Evolutionary conservation across 768 basidiomycete species (phyloP).

Genomic region (Agrocybe chaxingu): DNA sequence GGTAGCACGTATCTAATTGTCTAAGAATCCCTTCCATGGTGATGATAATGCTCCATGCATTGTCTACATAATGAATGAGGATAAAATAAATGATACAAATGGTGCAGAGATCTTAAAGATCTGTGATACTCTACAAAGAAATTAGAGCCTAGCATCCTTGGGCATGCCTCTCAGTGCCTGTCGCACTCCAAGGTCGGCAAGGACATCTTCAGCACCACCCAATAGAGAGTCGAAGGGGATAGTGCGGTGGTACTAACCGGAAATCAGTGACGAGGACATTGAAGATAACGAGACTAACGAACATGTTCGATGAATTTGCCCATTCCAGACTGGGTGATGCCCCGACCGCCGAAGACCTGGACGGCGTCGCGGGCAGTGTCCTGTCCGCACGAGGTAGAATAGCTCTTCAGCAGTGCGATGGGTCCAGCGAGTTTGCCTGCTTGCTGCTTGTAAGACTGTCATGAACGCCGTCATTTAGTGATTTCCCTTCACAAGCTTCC

Average conservation of each 20-base stretch:
- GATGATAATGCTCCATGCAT: neutral
- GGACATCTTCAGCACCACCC: constrained; percentile 66
- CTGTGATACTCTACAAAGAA: neutral
- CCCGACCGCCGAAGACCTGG: constrained; percentile 81
- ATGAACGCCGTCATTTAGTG: too few relatives aligned
- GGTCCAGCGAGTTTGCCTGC: constrained; percentile 72
- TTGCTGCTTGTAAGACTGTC: constrained; percentile 68
- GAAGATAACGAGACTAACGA: constrained; percentile 19
- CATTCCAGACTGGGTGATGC: constrained; percentile 82
- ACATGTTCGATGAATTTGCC: constrained; percentile 74
- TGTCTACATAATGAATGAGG: neutral
- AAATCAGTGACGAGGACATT: neutral
- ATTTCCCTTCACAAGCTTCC: neutral
- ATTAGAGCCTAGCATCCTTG: constrained; percentile 54
- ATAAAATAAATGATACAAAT: neutral
- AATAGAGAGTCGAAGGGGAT: constrained; percentile 68
- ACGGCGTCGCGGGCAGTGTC: constrained; percentile 60
- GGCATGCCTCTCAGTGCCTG: constrained; percentile 74
- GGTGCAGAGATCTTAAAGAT: neutral
- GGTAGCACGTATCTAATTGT: too few relatives aligned
- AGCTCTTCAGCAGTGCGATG: constrained; percentile 74
- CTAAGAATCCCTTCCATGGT: too few relatives aligned
- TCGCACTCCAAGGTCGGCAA: constrained; percentile 72
- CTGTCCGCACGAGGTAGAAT: constrained; percentile 57
- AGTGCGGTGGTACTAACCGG: constrained; percentile 60